Evolutionary conservation across 805 yeast genomes (phyloP).

Genomic region (Candida dajiaensis): DNA sequence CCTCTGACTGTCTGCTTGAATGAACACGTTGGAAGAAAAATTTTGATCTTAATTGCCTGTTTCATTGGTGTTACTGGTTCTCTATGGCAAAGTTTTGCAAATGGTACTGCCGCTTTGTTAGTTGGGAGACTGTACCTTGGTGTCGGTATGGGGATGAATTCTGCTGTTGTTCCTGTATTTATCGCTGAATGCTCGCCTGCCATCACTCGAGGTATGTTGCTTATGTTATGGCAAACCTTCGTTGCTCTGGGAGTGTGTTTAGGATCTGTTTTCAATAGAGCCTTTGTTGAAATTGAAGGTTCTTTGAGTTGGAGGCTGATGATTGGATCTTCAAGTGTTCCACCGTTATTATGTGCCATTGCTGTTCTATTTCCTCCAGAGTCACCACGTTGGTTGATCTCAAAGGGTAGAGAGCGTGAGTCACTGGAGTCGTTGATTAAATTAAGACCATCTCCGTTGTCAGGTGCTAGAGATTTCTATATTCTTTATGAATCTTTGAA

Average conservation of each 20-base stretch:
- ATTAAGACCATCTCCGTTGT: slow-evolving; percentile 33
- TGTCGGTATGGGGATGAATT: slow-evolving; percentile 60
- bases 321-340: slow-evolving; percentile 59
- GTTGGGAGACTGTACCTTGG: slow-evolving; percentile 56
- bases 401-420: slow-evolving; percentile 40
- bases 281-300: slow-evolving; percentile 41
- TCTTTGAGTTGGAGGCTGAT: slow-evolving; percentile 59
- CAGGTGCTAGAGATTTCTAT: slow-evolving; percentile 53
- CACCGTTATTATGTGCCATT: slow-evolving; percentile 45
- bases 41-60: slow-evolving; percentile 54
- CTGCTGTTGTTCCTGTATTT: slow-evolving; percentile 63
- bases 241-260: slow-evolving; percentile 71
- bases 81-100: slow-evolving; percentile 58
- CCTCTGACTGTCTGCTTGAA: slow-evolving; percentile 51
- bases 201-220: slow-evolving; percentile 54
- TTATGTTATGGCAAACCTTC: slow-evolving; percentile 70
- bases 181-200: slow-evolving; percentile 60
- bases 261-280: slow-evolving; percentile 56
- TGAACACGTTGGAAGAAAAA: slow-evolving; percentile 49
- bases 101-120: slow-evolving; percentile 55
- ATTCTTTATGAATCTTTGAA: slow-evolving; percentile 47
- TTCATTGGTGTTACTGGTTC: slow-evolving; percentile 52
- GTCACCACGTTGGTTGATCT: slow-evolving; percentile 66
- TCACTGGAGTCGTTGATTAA: slow-evolving; percentile 43
- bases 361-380: slow-evolving; percentile 59